phyloP scores from a whole-genome alignment of 768 basidiomycete species.

The Tulasnella sp. region DNA sequence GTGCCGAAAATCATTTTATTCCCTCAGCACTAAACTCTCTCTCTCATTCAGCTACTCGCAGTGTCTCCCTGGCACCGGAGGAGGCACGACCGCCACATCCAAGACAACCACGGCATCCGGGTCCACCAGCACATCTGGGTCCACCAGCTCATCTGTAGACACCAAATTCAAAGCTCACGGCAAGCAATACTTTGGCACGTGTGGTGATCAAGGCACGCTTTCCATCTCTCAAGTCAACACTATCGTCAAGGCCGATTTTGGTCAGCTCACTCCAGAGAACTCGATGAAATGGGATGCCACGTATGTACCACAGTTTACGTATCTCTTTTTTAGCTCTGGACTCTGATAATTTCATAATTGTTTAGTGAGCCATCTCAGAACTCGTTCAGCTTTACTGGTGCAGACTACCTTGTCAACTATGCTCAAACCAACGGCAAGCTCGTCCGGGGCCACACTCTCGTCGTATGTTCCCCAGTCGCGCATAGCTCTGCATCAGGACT shows the following conservation, averaged over 20 bases:
- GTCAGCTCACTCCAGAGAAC: slow-evolving; percentile 23
- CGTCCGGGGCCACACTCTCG: slow-evolving; percentile 15
- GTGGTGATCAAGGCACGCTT: neutral
- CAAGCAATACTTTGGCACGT: slow-evolving; percentile 11
- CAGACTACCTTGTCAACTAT: slow-evolving; percentile 11
- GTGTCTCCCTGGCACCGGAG: neutral
- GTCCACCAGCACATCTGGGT: neutral
- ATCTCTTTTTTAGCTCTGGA: neutral
- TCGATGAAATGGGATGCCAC: slow-evolving; percentile 15
- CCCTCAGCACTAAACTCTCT: neutral
- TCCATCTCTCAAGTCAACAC: neutral
- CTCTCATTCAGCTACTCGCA: neutral
- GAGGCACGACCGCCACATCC: neutral
- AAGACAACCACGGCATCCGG: neutral
- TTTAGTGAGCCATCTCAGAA: slow-evolving; percentile 13
- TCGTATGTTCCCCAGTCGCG: neutral
- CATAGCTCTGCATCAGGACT: neutral
- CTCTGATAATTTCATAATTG: neutral
- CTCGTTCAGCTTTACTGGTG: slow-evolving; percentile 20
- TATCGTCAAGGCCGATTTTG: slow-evolving; percentile 22
- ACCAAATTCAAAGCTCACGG: neutral
- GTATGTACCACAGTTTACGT: neutral
- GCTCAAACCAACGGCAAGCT: slow-evolving; percentile 11
- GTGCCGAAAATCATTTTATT: neutral
- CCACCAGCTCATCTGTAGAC: too few relatives aligned